phyloP scores from a whole-genome alignment of 257 asterid genomes.

The Jasminum sambac region DNA sequence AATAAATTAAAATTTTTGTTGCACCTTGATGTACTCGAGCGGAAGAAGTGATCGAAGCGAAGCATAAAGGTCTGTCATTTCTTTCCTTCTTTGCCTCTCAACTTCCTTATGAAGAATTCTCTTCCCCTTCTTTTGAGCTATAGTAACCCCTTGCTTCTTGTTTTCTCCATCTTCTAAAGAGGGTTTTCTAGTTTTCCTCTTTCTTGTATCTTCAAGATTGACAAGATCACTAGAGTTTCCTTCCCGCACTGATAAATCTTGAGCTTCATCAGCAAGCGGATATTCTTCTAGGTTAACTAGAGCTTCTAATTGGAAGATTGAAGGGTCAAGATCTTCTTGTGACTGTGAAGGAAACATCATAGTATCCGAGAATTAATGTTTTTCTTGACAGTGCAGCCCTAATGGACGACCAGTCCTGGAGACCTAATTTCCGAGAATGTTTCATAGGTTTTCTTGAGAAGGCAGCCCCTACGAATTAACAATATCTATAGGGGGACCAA shows the following conservation, averaged over 20 bases:
- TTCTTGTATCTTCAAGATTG: neutral
- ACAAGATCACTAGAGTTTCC: neutral
- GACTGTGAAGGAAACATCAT: no score
- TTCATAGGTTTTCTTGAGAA: neutral
- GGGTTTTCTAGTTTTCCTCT: neutral
- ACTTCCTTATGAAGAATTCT: constrained; percentile 32
- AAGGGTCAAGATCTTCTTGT: neutral
- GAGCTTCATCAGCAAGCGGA: neutral
- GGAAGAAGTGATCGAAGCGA: constrained; percentile 44
- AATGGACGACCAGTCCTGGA: neutral
- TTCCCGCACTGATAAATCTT: neutral
- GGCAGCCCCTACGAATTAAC: neutral
- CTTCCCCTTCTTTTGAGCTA: constrained; percentile 14
- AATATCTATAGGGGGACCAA: neutral
- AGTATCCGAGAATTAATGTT: no score
- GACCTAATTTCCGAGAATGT: neutral
- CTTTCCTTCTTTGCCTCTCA: constrained; percentile 51
- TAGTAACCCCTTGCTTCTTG: neutral
- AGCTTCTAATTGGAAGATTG: neutral
- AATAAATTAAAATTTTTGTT: neutral
- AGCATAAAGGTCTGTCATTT: constrained; percentile 38
- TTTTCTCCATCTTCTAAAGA: neutral
- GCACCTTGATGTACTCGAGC: constrained; percentile 40
- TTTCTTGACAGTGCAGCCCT: no score
- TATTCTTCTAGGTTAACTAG: neutral